These are phyloP conservation scores for Raffaelea arxii DNA, from an alignment of 2,329 filamentous ascomycete species.

Conservation along the genomic window DNA sequence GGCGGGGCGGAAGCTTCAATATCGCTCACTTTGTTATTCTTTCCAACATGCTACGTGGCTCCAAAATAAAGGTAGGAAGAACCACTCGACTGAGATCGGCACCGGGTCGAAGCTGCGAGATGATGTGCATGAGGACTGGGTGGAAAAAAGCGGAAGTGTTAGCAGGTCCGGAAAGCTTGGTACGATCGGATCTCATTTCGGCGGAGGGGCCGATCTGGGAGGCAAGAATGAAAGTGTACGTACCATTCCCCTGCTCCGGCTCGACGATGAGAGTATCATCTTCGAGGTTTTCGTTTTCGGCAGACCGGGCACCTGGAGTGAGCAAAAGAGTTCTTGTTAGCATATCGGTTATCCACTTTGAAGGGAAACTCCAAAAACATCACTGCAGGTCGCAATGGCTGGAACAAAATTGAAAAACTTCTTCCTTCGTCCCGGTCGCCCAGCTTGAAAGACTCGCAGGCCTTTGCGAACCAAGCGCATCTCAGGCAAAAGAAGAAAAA, in stretches of 20 bases:
- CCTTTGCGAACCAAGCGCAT: too few relatives aligned
- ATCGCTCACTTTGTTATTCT: constrained; percentile 84
- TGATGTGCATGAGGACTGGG: constrained; percentile 88
- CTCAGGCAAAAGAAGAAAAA: too few relatives aligned
- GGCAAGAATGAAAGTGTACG: too few relatives aligned
- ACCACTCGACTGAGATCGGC: constrained; percentile 92
- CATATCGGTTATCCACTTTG: not conserved
- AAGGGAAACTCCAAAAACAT: too few relatives aligned
- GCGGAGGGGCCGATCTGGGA: too few relatives aligned
- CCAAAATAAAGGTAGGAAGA: constrained; percentile 93
- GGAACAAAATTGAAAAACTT: too few relatives aligned
- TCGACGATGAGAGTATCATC: constrained; percentile 76
- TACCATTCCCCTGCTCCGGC: constrained; percentile 89
- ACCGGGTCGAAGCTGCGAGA: constrained; percentile 89
- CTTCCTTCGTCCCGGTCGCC: too few relatives aligned
- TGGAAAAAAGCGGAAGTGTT: not conserved
- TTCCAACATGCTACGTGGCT: constrained; percentile 95
- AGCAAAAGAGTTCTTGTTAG: not conserved
- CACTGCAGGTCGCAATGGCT: too few relatives aligned
- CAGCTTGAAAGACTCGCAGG: too few relatives aligned
- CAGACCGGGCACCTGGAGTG: constrained; percentile 28
- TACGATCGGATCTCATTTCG: not conserved
- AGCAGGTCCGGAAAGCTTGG: not conserved
- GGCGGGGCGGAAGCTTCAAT: not conserved
- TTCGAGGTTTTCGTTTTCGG: constrained; percentile 51